Percentiles rank a stretch among this genome's conserved stretches.
These are phyloP conservation scores for Bryoglossum gracile DNA, from an alignment of 495 filamentous ascomycete genomes.

Conservation along the genomic window DNA sequence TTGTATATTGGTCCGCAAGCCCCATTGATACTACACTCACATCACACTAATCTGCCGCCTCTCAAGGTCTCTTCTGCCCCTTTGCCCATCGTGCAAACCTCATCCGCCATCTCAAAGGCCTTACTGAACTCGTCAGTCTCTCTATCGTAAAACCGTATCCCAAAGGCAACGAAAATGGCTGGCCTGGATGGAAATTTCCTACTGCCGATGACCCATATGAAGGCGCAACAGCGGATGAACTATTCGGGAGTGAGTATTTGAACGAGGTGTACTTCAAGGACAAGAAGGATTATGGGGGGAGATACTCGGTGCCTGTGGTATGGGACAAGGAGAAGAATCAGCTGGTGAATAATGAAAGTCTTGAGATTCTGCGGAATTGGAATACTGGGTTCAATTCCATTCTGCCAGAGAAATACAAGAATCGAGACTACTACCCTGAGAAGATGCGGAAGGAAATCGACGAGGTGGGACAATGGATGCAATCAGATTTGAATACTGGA, in stretches of 20 bases:
- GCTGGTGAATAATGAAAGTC: slow-evolving; percentile 37
- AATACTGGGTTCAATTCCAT: slow-evolving; percentile 67
- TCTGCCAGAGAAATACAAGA: slow-evolving; percentile 52
- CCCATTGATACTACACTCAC: too few species aligned
- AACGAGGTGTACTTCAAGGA: slow-evolving; percentile 64
- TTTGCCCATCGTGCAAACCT: slow-evolving; percentile 55
- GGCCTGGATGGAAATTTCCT: slow-evolving; percentile 37
- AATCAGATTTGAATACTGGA: slow-evolving; percentile 79
- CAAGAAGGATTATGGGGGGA: slow-evolving; percentile 58
- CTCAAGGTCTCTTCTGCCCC: slow-evolving; percentile 37
- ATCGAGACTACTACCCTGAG: slow-evolving; percentile 54
- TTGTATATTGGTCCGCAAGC: slow-evolving; percentile 54
- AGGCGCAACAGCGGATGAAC: slow-evolving; percentile 26
- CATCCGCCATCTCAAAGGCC: slow-evolving; percentile 47
- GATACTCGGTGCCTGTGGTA: slow-evolving; percentile 75
- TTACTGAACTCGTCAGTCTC: slow-evolving; percentile 47
- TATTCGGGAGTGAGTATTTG: slow-evolving; percentile 54
- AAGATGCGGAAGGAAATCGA: slow-evolving; percentile 59
- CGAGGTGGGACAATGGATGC: slow-evolving; percentile 71
- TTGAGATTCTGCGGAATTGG: slow-evolving; percentile 69
- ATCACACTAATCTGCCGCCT: not conserved
- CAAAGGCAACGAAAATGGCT: slow-evolving; percentile 30
- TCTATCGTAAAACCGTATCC: slow-evolving; percentile 42
- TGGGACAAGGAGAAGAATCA: slow-evolving; percentile 68
- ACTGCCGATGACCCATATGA: slow-evolving; percentile 54